Base-by-base conservation (phyloP, 78 protist species). In the Dictyostelium firmibasis region DNA sequence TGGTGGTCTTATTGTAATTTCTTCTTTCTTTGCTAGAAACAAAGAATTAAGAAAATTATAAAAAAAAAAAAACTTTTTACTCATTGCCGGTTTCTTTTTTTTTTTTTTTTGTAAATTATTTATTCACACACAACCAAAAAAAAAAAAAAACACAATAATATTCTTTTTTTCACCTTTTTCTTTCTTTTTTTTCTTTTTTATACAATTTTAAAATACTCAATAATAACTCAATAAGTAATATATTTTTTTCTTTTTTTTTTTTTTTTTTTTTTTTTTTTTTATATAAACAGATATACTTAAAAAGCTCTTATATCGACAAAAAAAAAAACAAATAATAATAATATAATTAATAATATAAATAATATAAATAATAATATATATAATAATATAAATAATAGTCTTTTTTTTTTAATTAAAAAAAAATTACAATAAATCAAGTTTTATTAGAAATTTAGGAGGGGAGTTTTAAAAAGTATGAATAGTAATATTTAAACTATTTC, bases 21-120 rank as follows among this genome's bases (percentile, higher is more conserved):
- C 94, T n/a, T 53, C 87, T 38, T 89, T 89, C 82, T 81, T 89
- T 89, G 86, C 94, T 4, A 76, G 70, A 44, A 29, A 47, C 31
- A 44, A 81, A 31, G 62, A 81, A 47, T 25, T 77, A 41, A 77
- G 83, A 77, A 77, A 77, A 23, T 10, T 20, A 38, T 77, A 77
- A 77, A n/a, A 69, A 69, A 53, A n/a, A n/a, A n/a, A n/a, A n/a
- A n/a, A n/a, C n/a, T n/a, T n/a, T n/a, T n/a, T n/a, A n/a, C n/a
- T n/a, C n/a, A n/a, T n/a, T n/a, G n/a, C n/a, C n/a, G n/a, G n/a
- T n/a, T n/a, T n/a, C n/a, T n/a, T n/a, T n/a, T n/a, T n/a, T n/a
- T n/a, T n/a, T n/a, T n/a, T n/a, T n/a, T 50, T 57, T 57, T 57
- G 67, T 31, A 29, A 31, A 29, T 70, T 70, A 64, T 64, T 64